Conservation (phyloP, 257 asterid species). For the Haberlea rhodopensis region DNA sequence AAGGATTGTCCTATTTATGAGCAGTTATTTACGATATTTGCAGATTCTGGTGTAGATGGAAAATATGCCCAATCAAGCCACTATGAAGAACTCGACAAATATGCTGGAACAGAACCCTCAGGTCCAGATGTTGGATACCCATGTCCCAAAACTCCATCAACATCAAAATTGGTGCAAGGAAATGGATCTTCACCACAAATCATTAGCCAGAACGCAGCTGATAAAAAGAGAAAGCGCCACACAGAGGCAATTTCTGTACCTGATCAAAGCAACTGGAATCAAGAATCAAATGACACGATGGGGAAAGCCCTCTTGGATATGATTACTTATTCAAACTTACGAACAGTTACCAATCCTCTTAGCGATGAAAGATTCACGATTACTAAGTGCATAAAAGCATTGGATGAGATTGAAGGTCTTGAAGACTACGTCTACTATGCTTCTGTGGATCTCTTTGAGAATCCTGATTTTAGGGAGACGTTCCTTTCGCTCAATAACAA, state of each 20-base stretch:
- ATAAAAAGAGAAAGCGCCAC: constrained; percentile 69
- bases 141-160: constrained; percentile 44
- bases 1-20: constrained; percentile 84
- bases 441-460: constrained; percentile 76
- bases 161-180: constrained; percentile 39
- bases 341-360: constrained; percentile 33
- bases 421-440: constrained; percentile 62
- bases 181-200: constrained; percentile 42
- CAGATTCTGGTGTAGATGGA: constrained; percentile 79
- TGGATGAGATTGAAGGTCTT: constrained; percentile 76
- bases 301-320: constrained; percentile 57
- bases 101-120: constrained; percentile 32
- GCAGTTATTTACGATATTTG: constrained; percentile 76
- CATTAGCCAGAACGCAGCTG: constrained; percentile 35
- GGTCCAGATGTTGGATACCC: constrained; percentile 39
- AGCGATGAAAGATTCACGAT: constrained; percentile 53
- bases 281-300: constrained; percentile 50
- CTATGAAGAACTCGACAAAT: constrained; percentile 59
- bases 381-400: constrained; percentile 59
- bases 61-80: constrained; percentile 95
- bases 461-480: constrained; percentile 61
- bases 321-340: constrained; percentile 61
- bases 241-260: constrained; percentile 43
- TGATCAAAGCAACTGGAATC: constrained; percentile 44
- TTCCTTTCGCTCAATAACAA: constrained; percentile 59